Base-by-base conservation (phyloP, 306 rosid genomes). In the Quillaja saponaria region DNA sequence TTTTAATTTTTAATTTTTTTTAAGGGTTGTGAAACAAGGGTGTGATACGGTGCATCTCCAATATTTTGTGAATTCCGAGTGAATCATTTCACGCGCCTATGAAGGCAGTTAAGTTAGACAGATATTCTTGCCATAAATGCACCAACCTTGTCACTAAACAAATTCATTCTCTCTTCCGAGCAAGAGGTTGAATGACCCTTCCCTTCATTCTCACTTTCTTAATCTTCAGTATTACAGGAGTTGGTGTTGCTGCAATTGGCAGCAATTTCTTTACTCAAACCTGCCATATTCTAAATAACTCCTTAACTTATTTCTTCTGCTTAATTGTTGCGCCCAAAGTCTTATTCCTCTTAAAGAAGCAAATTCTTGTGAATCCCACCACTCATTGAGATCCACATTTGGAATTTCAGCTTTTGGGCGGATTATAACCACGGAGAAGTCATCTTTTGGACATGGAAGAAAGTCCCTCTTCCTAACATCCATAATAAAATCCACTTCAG, bases 381-480 rank as follows among this genome's bases (percentile, higher is more conserved):
- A 92, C 66, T 89, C 87, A 2, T 58, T 62, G 64, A 89, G 59
- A 78, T 86, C 67, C 13, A 92, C 85, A 8, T 67, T n/a, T 2
- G 88, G 94, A 56, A 83, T 37, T 5, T 76, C 69, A 48, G 66
- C 54, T 73, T 83, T 88, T 0, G 89, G 96, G 11, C 91, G 82
- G 40, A 92, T 83, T 34, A 86, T 83, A 49, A 89, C 86, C n/a
- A 92, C 82, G 0, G 95, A 86, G 6, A 96, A 92, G 52, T 92
- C 99, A 8, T 86, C 96, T 72, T 92, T 85, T 0, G 96, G 99
- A 13, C 78, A 61, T 0, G 95, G 99, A 20, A 89, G 55, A 71
- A 92, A 92, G 56, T 92, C 94, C 75, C 91, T 84, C 84, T 80
- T 86, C 85, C 95, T 87, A 11, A 92, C 95, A 38, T 86, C 89